Percentiles rank a stretch among this genome's conserved stretches.
Evolutionary conservation across 83 land plant genomes (phyloP).

Genomic region (Thuja plicata): DNA sequence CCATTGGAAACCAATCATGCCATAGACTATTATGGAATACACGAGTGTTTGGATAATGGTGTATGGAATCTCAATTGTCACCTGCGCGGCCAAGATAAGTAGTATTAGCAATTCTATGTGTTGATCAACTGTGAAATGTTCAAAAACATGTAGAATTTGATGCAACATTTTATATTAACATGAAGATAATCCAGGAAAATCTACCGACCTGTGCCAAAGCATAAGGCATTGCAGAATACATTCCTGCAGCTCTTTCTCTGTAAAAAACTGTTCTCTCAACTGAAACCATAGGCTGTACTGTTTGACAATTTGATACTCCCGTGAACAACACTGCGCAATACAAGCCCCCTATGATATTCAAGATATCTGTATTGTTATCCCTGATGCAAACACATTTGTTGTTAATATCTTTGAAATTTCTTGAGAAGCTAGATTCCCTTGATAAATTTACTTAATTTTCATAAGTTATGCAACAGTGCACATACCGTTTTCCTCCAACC

Average conservation of each 20-base stretch:
- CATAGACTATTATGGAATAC: constrained; percentile 31
- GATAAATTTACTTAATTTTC: not conserved
- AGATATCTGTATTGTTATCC: not conserved
- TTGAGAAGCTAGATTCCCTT: not conserved
- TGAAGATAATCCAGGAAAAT: not conserved
- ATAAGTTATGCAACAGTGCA: not conserved
- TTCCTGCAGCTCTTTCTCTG: constrained; percentile 36
- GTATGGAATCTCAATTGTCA: constrained; percentile 56
- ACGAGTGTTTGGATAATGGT: constrained; percentile 30
- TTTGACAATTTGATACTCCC: constrained; percentile 27
- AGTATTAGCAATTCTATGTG: not conserved
- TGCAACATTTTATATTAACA: not conserved
- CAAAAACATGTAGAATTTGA: not conserved
- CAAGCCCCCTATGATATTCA: constrained; percentile 30
- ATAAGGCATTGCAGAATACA: constrained; percentile 41
- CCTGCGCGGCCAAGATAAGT: constrained; percentile 20
- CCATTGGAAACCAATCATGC: constrained; percentile 46
- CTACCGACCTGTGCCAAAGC: constrained; percentile 29
- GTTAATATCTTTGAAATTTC: not conserved
- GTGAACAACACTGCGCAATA: constrained; percentile 30
- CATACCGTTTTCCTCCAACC: constrained; percentile 40
- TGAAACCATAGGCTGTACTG: constrained; percentile 36
- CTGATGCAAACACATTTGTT: constrained; percentile 9
- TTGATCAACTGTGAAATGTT: not conserved
- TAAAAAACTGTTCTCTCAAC: constrained; percentile 39